Conservation (phyloP, 805 yeast genomes). For the Wickerhamomyces xylosicus region DNA sequence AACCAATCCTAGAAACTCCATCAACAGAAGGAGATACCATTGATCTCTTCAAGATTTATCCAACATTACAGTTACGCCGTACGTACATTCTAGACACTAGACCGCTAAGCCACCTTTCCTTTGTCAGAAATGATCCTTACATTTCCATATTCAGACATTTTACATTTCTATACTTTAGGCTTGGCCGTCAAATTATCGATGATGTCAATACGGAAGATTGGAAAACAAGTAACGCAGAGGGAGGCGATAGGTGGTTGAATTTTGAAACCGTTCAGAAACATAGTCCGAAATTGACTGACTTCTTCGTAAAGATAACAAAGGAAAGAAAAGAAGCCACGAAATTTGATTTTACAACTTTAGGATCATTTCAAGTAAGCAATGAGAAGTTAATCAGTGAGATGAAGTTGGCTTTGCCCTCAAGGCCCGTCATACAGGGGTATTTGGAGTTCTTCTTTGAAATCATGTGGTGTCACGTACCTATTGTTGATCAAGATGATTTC, state of each 20-base stretch:
- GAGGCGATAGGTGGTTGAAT: slow-evolving; percentile 12
- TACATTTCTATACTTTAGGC: slow-evolving; percentile 5
- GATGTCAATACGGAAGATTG: slow-evolving; percentile 6
- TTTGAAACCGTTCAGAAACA: slow-evolving; percentile 8
- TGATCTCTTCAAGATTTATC: too few relatives aligned
- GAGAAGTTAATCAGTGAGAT: slow-evolving; percentile 20
- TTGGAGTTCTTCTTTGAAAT: slow-evolving; percentile 30
- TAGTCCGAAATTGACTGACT: slow-evolving; percentile 4
- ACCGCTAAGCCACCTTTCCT: slow-evolving; percentile 10
- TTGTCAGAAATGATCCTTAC: slow-evolving; percentile 13
- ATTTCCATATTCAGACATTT: slow-evolving; percentile 9
- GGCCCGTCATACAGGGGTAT: slow-evolving; percentile 12
- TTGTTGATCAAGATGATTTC: slow-evolving; percentile 30
- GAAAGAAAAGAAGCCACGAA: slow-evolving; percentile 2
- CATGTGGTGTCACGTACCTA: slow-evolving; percentile 36
- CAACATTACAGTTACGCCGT: too few relatives aligned
- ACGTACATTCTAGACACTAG: slow-evolving; percentile 6
- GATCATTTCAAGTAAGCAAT: slow-evolving; percentile 4
- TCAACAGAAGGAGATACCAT: too few relatives aligned
- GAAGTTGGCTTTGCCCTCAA: slow-evolving; percentile 24
- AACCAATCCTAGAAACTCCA: too few relatives aligned
- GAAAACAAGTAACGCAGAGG: slow-evolving; percentile 8
- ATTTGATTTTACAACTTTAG: slow-evolving; percentile 5
- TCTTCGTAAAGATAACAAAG: slow-evolving; percentile 2
- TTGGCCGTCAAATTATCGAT: slow-evolving; percentile 2